Base-by-base conservation (phyloP, 495 filamentous ascomycete genomes). In the Neurospora sp. region DNA sequence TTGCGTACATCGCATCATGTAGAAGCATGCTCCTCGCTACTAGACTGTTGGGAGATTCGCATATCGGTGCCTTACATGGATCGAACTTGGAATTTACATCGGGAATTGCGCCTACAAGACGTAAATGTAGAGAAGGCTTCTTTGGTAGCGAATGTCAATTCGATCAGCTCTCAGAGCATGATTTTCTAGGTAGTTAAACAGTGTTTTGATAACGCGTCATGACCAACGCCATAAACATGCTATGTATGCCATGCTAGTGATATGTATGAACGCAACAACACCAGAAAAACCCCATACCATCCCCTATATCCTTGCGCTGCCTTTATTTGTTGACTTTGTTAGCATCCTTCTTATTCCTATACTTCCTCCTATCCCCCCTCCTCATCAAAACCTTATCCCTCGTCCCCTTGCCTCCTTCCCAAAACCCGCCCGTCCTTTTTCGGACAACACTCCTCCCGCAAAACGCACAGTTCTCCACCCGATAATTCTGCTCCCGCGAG, bases 331-430 rank as follows among this genome's bases (percentile, higher is more conserved):
- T 35, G 0, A 0, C 27, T 12, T 61, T 61, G 8, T 61, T 61
- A 3, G 12, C 53, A 37, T 66, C 53, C 53, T 66, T 66, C 31
- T 66, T 35, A 66, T 66, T 66, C 53, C 89, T 88, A 78, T 88
- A 90, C 84, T 94, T 94, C 77, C 91, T 84, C 75, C 89, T 89
- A 81, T 93, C 90, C 79, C 91, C 93, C 72, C 89, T 84, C 73
- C 90, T 91, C 92, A 94, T 93, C 73, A 86, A 78, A 22, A 78
- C 80, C 79, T 85, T 88, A 79, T 92, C 90, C 70, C 92, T 82
- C n/a, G 91, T 95, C 11, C 93, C 93, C 79, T 93, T 94, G 2
- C 94, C 94, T 18, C 94, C 94, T 82, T 97, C 94, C 94, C 94
- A 97, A 79, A 93, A 97, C 9, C 93, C 94, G 72, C 84, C 89